Percentiles rank a stretch among this genome's conserved stretches.
phyloP scores from a whole-genome alignment of 768 basidiomycete species.

The Macrocybe gigantea region DNA sequence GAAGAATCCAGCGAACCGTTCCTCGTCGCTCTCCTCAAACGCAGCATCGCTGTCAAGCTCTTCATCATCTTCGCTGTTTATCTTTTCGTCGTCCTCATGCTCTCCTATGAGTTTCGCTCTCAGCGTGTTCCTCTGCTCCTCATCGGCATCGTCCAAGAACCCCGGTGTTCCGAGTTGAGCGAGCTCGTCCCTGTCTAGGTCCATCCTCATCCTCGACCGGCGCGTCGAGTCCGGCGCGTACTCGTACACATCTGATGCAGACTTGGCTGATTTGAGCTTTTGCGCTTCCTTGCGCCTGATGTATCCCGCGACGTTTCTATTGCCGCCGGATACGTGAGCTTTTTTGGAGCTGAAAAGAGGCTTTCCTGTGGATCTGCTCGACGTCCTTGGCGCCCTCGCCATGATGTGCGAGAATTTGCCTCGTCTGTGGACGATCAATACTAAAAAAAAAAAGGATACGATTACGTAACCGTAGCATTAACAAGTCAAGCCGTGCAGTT shows the following conservation, averaged over 20 bases:
- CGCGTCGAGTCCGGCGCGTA: conserved; percentile 45
- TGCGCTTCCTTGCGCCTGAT: conserved; percentile 39
- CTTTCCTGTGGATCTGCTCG: conserved; percentile 1
- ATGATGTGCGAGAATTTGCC: neutral
- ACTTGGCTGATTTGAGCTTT: conserved; percentile 29
- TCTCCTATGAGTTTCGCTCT: conserved; percentile 47
- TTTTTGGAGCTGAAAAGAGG: conserved; percentile 8
- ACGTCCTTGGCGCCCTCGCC: conserved; percentile 5
- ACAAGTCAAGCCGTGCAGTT: no score
- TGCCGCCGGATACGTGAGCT: conserved; percentile 15
- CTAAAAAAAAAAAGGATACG: no score
- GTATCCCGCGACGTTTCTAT: conserved; percentile 43
- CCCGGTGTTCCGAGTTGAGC: conserved; percentile 32
- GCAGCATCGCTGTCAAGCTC: conserved; percentile 83
- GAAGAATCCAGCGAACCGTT: conserved; percentile 68
- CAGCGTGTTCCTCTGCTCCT: conserved; percentile 31
- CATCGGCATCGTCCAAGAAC: conserved; percentile 34
- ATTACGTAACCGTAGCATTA: no score
- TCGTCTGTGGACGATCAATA: no score
- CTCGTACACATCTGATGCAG: conserved; percentile 57
- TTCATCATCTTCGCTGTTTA: conserved; percentile 74
- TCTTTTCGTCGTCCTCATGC: conserved; percentile 41
- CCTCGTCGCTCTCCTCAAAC: conserved; percentile 77
- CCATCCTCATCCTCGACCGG: conserved; percentile 45
- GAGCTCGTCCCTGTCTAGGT: conserved; percentile 54